These are phyloP conservation scores for Cladosporium phlei DNA, from an alignment of 2,329 filamentous ascomycete species.

Conservation along the genomic window DNA sequence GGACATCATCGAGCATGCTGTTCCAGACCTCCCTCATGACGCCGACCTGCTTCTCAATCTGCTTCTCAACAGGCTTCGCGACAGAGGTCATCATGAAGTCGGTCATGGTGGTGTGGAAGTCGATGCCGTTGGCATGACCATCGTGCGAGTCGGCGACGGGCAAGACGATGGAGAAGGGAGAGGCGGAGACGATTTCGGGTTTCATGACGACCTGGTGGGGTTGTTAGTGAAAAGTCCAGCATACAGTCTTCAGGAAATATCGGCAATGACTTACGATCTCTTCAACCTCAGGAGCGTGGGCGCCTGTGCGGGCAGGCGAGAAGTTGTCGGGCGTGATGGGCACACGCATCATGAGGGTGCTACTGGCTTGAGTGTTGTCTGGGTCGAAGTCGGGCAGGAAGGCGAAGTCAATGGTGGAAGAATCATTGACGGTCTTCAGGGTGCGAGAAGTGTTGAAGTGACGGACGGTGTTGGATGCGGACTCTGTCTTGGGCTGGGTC, in stretches of 20 bases:
- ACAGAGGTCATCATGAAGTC: constrained; percentile 45
- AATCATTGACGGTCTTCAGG: constrained; percentile 53
- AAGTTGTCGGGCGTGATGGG: constrained; percentile 29
- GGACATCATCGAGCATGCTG: constrained; percentile 48
- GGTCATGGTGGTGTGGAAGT: constrained; percentile 54
- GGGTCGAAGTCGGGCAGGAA: constrained; percentile 51
- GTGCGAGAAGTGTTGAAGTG: constrained; percentile 60
- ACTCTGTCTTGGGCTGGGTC: constrained; percentile 20
- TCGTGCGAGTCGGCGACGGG: constrained; percentile 57
- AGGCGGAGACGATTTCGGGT: constrained; percentile 53
- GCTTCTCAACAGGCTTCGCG: constrained; percentile 33
- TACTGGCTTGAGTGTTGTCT: constrained; percentile 15
- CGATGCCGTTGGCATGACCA: constrained; percentile 51
- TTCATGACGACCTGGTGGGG: constrained; percentile 44
- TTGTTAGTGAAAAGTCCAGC: not conserved
- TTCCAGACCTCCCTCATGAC: constrained; percentile 41
- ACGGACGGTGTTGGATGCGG: constrained; percentile 36
- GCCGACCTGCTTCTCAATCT: constrained; percentile 36
- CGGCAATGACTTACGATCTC: constrained; percentile 18
- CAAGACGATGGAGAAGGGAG: constrained; percentile 46
- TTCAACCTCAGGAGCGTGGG: constrained; percentile 19
- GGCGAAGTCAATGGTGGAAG: constrained; percentile 59
- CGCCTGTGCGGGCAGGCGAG: constrained; percentile 15
- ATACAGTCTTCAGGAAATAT: not conserved
- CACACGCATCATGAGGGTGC: constrained; percentile 25